Evolutionary conservation across 352 stramenopile genomes (phyloP).

Genomic region (Phytophthora colocasiae): DNA sequence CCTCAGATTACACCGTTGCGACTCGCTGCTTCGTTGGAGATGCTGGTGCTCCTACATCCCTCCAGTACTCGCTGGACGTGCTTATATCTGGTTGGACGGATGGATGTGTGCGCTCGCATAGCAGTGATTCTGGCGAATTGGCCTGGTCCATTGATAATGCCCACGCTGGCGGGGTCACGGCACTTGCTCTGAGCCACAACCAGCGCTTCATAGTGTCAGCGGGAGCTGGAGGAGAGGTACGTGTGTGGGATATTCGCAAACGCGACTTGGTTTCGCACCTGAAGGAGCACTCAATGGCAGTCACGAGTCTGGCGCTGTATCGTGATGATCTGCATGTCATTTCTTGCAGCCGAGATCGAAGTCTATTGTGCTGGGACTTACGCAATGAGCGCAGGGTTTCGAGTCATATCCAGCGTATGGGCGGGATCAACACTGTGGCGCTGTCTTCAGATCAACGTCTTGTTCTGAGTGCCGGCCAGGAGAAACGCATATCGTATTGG

Average conservation of each 20-base stretch:
- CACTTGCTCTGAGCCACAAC: conserved; percentile 92
- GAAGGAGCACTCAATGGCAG: conserved; percentile 92
- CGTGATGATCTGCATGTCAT: conserved; percentile 92
- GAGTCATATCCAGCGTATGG: conserved; percentile 94
- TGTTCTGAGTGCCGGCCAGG: conserved; percentile 92
- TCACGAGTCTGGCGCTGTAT: conserved; percentile 89
- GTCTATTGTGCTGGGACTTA: conserved; percentile 94
- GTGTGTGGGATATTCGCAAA: conserved; percentile 94
- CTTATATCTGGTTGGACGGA: conserved; percentile 93
- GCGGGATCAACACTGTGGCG: conserved; percentile 92
- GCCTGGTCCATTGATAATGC: conserved; percentile 93
- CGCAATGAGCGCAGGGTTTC: conserved; percentile 85
- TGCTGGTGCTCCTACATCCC: conserved; percentile 71
- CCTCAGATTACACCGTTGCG: conserved; percentile 83
- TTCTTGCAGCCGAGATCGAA: conserved; percentile 89
- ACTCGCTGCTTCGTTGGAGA: conserved; percentile 61
- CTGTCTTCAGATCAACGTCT: conserved; percentile 88
- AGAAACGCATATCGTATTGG: conserved; percentile 94
- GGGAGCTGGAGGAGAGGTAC: conserved; percentile 86
- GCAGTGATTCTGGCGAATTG: conserved; percentile 78
- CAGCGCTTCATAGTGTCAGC: conserved; percentile 88
- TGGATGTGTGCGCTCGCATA: conserved; percentile 88
- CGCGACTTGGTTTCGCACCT: conserved; percentile 91
- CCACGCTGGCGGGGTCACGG: conserved; percentile 90
- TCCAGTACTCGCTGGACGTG: conserved; percentile 89